A percentile compares a stretch with the other conserved stretches of the same genome.
phyloP scores from a whole-genome alignment of 768 basidiomycete species.

The Termitomyces sp. region DNA sequence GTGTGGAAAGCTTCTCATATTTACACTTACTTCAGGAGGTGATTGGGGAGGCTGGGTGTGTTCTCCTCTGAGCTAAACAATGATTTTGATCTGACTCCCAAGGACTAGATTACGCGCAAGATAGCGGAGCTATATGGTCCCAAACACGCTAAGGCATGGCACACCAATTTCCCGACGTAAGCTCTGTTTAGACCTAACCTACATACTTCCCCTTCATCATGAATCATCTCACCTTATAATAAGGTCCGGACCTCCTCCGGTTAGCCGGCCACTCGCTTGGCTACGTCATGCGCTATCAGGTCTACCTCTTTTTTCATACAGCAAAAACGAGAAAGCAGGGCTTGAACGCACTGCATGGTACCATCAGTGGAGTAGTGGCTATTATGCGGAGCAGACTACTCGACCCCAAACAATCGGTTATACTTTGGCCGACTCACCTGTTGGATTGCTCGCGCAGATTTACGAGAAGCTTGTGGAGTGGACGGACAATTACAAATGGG shows the following conservation, averaged over 20 bases:
- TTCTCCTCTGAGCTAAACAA: not conserved
- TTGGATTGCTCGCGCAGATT: slow-evolving; percentile 49
- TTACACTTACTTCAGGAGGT: too few relatives aligned
- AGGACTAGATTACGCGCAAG: slow-evolving; percentile 19
- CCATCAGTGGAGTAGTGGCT: slow-evolving; percentile 28
- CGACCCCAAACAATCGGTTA: slow-evolving; percentile 55
- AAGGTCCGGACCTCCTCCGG: slow-evolving; percentile 19
- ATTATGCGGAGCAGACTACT: slow-evolving; percentile 38
- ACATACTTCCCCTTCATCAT: not conserved
- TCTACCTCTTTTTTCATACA: slow-evolving; percentile 16
- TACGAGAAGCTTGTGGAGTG: slow-evolving; percentile 47
- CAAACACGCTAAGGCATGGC: slow-evolving; percentile 48
- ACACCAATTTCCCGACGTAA: slow-evolving; percentile 41
- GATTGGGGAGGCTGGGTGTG: slow-evolving; percentile 32
- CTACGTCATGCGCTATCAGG: slow-evolving; percentile 23
- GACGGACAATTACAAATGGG: slow-evolving; percentile 49
- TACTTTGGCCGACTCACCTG: slow-evolving; percentile 52
- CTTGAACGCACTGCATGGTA: slow-evolving; percentile 27
- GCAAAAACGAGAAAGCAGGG: slow-evolving; percentile 29
- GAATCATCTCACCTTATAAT: not conserved
- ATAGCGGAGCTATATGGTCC: slow-evolving; percentile 26
- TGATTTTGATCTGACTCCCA: not conserved
- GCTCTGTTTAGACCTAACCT: not conserved
- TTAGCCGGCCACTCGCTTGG: slow-evolving; percentile 20
- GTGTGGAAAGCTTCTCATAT: too few relatives aligned